Evolutionary conservation across 2,329 filamentous ascomycete species (phyloP).

Genomic region (Penicillium palitans): DNA sequence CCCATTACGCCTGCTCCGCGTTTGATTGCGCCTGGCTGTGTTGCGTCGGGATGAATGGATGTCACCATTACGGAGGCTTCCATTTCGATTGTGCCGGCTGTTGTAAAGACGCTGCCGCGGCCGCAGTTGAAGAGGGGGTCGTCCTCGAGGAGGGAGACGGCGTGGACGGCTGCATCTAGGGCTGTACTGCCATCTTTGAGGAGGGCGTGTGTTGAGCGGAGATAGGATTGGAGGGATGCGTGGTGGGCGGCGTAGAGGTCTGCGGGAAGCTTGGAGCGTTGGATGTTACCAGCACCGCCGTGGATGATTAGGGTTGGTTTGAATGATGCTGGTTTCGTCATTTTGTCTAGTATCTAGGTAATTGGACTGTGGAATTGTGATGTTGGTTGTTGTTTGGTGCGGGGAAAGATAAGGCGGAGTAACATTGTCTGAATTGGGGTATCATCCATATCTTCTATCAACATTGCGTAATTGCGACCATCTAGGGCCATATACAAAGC

Average conservation of each 20-base stretch:
- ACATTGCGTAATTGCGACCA: not conserved
- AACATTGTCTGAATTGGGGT: slow-evolving; percentile 16
- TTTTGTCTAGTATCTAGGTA: not conserved
- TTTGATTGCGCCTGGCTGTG: slow-evolving; percentile 58
- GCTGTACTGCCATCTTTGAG: slow-evolving; percentile 56
- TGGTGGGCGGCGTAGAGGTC: slow-evolving; percentile 61
- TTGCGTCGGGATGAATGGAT: slow-evolving; percentile 22
- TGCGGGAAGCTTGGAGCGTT: slow-evolving; percentile 58
- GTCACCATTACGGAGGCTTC: slow-evolving; percentile 88
- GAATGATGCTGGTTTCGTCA: slow-evolving; percentile 25
- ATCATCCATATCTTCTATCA: not conserved
- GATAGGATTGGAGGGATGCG: slow-evolving; percentile 61
- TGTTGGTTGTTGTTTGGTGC: slow-evolving; percentile 6
- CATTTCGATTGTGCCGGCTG: slow-evolving; percentile 78
- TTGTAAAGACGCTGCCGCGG: slow-evolving; percentile 82
- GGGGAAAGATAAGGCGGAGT: slow-evolving; percentile 18
- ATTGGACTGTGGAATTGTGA: not conserved
- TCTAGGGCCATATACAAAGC: not conserved
- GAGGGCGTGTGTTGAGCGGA: slow-evolving; percentile 49
- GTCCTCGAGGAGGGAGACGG: slow-evolving; percentile 74
- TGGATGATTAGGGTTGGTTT: slow-evolving; percentile 67
- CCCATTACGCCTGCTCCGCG: slow-evolving; percentile 76
- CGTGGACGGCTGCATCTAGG: slow-evolving; percentile 71
- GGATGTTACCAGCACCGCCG: slow-evolving; percentile 71
- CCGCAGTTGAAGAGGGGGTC: slow-evolving; percentile 82